A percentile compares a stretch with the other conserved stretches of the same genome.
phyloP scores from a whole-genome alignment of 148 eudicot genomes.

The Bassia scoparia region DNA sequence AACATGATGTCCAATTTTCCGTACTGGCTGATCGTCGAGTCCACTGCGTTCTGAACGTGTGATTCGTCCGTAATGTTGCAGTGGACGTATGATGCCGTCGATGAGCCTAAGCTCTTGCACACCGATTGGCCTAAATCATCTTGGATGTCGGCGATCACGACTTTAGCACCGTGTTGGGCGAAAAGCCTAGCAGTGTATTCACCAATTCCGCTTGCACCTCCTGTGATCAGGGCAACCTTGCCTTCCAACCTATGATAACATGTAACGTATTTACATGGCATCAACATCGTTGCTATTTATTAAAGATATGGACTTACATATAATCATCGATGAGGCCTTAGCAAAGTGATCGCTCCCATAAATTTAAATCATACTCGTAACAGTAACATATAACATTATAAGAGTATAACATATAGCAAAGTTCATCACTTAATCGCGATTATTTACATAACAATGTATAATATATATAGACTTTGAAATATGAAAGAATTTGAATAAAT shows the following conservation, averaged over 20 bases:
- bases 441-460: too few species aligned
- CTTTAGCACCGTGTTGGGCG: slow-evolving; percentile 54
- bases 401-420: too few species aligned
- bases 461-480: too few species aligned
- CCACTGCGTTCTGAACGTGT: slow-evolving; percentile 28
- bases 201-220: slow-evolving; percentile 72
- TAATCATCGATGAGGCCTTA: too few species aligned
- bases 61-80: slow-evolving; percentile 44
- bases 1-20: slow-evolving; percentile 37
- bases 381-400: too few species aligned
- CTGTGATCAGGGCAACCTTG: slow-evolving; percentile 66
- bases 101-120: slow-evolving; percentile 34
- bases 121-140: slow-evolving; percentile 38
- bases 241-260: slow-evolving; percentile 44
- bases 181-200: slow-evolving; percentile 45
- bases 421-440: too few species aligned
- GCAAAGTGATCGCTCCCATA: too few species aligned
- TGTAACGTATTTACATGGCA: neutral
- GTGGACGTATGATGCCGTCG: slow-evolving; percentile 36
- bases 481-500: too few species aligned
- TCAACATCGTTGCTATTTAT: too few species aligned
- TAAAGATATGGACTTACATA: too few species aligned
- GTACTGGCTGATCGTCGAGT: slow-evolving; percentile 32
- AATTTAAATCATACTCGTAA: too few species aligned
- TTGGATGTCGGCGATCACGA: slow-evolving; percentile 58